Conservation (phyloP, 257 asterid species). For the Plantago elongata region DNA sequence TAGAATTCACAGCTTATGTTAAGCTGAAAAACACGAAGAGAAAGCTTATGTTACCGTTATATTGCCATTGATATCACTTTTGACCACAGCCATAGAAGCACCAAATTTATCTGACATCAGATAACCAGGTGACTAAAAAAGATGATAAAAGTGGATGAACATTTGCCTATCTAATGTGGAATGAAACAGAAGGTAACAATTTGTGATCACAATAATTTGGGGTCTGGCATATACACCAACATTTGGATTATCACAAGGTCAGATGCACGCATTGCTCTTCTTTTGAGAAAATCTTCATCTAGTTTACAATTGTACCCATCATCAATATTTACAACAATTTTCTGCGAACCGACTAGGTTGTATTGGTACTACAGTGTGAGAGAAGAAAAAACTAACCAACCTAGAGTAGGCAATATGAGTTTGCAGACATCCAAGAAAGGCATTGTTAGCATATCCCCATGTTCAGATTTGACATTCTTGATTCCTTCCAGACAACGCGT, state of each 20-base stretch:
- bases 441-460: slow-evolving; percentile 62
- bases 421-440: slow-evolving; percentile 83
- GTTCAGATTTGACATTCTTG: slow-evolving; percentile 57
- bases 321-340: too few relatives aligned
- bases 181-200: not conserved
- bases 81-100: slow-evolving; percentile 73
- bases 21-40: not conserved
- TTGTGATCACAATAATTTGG: not conserved
- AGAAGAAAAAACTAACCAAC: slow-evolving; percentile 26
- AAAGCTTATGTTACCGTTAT: slow-evolving; percentile 36
- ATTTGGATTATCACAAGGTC: too few relatives aligned
- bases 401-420: slow-evolving; percentile 73
- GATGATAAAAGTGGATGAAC: not conserved
- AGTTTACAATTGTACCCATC: too few relatives aligned
- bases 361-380: too few relatives aligned
- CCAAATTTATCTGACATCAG: slow-evolving; percentile 71
- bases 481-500: slow-evolving; percentile 61
- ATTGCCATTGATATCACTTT: slow-evolving; percentile 68
- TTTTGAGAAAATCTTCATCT: too few relatives aligned
- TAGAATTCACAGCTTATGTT: not conserved
- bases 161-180: not conserved
- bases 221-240: too few relatives aligned
- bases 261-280: too few relatives aligned
- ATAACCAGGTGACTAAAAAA: not conserved
- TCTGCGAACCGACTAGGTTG: too few relatives aligned